These are phyloP conservation scores for Nigrospora sphaerica DNA, from an alignment of 2,329 filamentous ascomycete species.

Conservation along the genomic window DNA sequence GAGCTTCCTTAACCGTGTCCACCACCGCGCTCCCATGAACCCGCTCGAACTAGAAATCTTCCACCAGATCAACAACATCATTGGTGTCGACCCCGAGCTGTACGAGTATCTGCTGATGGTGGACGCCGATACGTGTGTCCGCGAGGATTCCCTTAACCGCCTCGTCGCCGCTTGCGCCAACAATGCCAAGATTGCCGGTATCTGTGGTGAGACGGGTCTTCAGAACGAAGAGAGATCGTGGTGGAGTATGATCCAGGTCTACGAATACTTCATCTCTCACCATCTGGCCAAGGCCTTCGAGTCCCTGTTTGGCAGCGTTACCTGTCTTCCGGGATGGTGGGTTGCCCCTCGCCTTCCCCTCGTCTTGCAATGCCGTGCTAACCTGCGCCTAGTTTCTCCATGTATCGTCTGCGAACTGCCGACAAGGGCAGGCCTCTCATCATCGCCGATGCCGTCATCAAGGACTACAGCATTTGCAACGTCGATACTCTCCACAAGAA, in stretches of 20 bases:
- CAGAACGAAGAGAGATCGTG: constrained; percentile 92
- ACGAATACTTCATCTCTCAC: constrained; percentile 99
- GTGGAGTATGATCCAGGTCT: constrained; percentile 99
- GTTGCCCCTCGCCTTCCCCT: constrained; percentile 26
- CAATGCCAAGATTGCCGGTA: constrained; percentile 92
- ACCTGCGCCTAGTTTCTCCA: constrained; percentile 69
- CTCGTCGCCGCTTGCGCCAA: constrained; percentile 89
- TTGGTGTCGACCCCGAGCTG: constrained; percentile 92
- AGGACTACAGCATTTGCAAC: constrained; percentile 80
- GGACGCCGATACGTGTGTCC: constrained; percentile 92
- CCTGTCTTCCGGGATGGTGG: constrained; percentile 97
- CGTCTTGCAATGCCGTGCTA: constrained; percentile 25
- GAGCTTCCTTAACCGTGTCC: constrained; percentile 96
- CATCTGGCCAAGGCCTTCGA: constrained; percentile 96
- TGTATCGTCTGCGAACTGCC: constrained; percentile 92
- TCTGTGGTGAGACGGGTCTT: constrained; percentile 92
- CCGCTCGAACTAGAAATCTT: constrained; percentile 97
- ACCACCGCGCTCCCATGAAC: constrained; percentile 89
- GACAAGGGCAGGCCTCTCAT: constrained; percentile 94
- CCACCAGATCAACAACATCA: constrained; percentile 98
- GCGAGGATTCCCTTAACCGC: constrained; percentile 85
- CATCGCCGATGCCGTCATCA: constrained; percentile 80
- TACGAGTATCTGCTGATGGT: constrained; percentile 98
- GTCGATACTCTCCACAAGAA: constrained; percentile 94
- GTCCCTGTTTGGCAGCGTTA: constrained; percentile 94